Percentiles rank a stretch among this genome's conserved stretches.
Conservation (phyloP, 352 stramenopile genomes). For the Hyaloperonospora brassicae region DNA sequence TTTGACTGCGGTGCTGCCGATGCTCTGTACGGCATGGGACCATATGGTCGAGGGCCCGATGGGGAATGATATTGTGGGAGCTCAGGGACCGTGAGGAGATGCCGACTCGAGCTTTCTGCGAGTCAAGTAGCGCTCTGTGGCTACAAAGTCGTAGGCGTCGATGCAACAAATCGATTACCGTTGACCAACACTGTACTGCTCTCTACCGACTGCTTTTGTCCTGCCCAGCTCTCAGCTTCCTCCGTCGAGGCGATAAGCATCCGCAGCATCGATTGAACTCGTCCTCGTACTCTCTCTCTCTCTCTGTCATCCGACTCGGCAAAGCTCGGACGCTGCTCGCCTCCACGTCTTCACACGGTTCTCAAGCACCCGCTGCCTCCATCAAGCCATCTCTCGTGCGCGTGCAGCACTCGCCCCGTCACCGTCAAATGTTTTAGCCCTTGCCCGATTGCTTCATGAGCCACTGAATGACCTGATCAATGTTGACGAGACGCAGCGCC, state of each 20-base stretch:
- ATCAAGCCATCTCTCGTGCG: constrained; percentile 9
- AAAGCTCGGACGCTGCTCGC: constrained; percentile 1
- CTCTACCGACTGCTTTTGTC: constrained; percentile 30
- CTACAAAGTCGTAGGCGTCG: no score
- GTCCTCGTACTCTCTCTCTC: constrained; percentile 4
- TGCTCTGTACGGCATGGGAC: no score
- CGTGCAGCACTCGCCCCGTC: constrained; percentile 1
- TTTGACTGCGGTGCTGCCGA: constrained; percentile 1
- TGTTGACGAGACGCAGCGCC: constrained; percentile 93
- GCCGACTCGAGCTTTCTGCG: no score
- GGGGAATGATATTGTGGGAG: neutral
- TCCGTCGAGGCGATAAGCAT: neutral
- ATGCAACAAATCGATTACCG: no score
- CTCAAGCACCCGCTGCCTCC: constrained; percentile 6
- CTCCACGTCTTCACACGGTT: constrained; percentile 12
- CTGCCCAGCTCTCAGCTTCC: constrained; percentile 12
- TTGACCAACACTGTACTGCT: constrained; percentile 6
- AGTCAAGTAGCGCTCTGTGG: neutral
- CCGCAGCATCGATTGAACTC: neutral
- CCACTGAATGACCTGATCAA: constrained; percentile 97
- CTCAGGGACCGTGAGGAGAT: neutral
- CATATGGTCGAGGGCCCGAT: neutral
- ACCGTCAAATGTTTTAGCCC: constrained; percentile 39
- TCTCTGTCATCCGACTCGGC: neutral
- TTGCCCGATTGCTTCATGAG: constrained; percentile 92